Conservation (phyloP, 1,139 yeast species). For the Meyerozyma sp. region DNA sequence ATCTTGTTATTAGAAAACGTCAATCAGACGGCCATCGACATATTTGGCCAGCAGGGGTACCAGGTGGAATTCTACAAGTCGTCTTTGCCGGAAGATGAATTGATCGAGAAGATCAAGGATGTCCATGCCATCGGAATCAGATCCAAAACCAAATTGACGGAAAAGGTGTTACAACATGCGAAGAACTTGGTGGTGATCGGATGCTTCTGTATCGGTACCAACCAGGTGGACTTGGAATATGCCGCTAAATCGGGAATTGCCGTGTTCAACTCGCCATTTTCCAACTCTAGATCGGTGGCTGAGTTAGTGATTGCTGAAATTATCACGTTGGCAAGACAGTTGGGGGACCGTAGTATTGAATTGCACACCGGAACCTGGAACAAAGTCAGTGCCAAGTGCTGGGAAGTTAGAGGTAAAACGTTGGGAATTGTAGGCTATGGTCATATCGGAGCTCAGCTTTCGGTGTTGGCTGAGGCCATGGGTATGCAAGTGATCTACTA, state of each 20-base stretch:
- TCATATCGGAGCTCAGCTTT: slow-evolving; percentile 95
- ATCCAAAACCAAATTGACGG: slow-evolving; percentile 88
- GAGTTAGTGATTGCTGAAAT: slow-evolving; percentile 96
- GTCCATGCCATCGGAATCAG: slow-evolving; percentile 98
- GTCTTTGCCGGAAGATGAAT: slow-evolving; percentile 86
- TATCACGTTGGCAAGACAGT: slow-evolving; percentile 89
- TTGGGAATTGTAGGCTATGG: slow-evolving; percentile 97
- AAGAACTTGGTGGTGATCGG: slow-evolving; percentile 88
- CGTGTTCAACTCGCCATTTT: slow-evolving; percentile 97
- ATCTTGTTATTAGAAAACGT: slow-evolving; percentile 88
- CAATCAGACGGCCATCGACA: slow-evolving; percentile 84
- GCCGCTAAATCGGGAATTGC: slow-evolving; percentile 95
- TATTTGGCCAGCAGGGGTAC: slow-evolving; percentile 85
- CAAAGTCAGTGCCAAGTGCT: slow-evolving; percentile 89
- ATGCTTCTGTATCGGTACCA: slow-evolving; percentile 98
- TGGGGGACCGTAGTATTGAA: slow-evolving; percentile 95
- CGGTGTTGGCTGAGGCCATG: slow-evolving; percentile 95
- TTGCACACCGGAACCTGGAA: slow-evolving; percentile 98
- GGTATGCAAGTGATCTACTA: slow-evolving; percentile 96
- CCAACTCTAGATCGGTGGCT: slow-evolving; percentile 97
- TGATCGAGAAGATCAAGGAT: slow-evolving; percentile 87
- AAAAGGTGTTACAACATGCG: slow-evolving; percentile 75
- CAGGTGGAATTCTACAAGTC: slow-evolving; percentile 93
- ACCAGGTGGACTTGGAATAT: slow-evolving; percentile 88
- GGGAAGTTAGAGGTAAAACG: slow-evolving; percentile 99